phyloP scores from a whole-genome alignment of 2,329 filamentous ascomycete species.

The Alternaria brassicicola region DNA sequence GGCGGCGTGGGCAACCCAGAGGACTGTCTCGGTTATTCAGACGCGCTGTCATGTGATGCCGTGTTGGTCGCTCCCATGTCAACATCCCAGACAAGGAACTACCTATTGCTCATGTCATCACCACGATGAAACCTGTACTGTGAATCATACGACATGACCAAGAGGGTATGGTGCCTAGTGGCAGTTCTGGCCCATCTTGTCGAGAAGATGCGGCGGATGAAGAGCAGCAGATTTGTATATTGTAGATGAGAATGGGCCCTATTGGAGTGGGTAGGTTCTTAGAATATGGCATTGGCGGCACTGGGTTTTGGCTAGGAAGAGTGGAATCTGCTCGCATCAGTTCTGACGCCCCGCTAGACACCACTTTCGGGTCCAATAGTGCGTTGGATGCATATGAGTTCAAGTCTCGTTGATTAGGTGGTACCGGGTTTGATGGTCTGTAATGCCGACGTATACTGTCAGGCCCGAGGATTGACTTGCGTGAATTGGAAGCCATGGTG shows the following conservation, averaged over 20 bases:
- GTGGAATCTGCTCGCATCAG: background rate
- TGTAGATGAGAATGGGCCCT: no score
- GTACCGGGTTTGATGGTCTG: background rate
- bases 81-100: background rate
- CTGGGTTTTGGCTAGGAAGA: background rate
- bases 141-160: constrained; percentile 19
- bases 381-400: background rate
- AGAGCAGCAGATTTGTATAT: background rate
- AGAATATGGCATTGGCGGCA: background rate
- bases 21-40: background rate
- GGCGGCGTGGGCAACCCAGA: background rate
- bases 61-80: background rate
- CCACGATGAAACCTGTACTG: constrained; percentile 31
- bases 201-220: constrained; percentile 20
- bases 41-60: constrained; percentile 21
- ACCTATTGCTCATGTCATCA: background rate
- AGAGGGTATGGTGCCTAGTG: constrained; percentile 34
- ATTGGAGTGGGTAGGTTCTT: background rate
- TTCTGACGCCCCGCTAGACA: background rate
- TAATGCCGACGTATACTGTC: background rate
- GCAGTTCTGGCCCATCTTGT: constrained; percentile 28
- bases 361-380: background rate
- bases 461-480: background rate
- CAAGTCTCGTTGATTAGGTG: background rate
- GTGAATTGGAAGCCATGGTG: background rate